Base-by-base conservation (phyloP, 1,284 basidiomycete species). In the Leccinum griseonigrum region DNA sequence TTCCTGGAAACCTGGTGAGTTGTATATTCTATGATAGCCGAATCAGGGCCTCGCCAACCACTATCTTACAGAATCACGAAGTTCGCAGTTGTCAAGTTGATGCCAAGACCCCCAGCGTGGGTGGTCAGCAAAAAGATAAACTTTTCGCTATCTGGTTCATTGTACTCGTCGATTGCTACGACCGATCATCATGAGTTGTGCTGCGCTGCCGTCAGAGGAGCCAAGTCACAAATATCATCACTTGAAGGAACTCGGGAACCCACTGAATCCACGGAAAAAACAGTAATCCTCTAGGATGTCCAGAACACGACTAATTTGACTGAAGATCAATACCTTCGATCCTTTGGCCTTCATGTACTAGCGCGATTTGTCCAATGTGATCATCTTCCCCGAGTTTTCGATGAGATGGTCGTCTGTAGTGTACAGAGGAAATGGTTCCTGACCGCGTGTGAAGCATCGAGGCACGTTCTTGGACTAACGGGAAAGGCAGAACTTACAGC, bases 271-370 rank as follows among this genome's bases (percentile, higher is more conserved):
- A 55, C 97, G 83, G 83, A 98, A 99, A 63, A 97, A 80, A 75
- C 95, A 98, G 77, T 97, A 99, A 74, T 99, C 97, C 74, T 99
- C 97, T 48, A 99, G 78, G 64, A 99, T 99, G 76, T 99, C 97
- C 31, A 86, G 74, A 29, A 95, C 89, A 51, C 97, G 91, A 77
- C 93, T 96, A 97, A 99, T 99, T 77, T 98, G 97, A 68, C 93
- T 96, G 81, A 99, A 99, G 67, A 99, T 98, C 66, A 98, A 86
- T 2, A 97, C 94, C 11, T 97, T 87, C 2, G 94, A 97, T 11
- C 96, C 97, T 76, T 97, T 96, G 48, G 81, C 88, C 75, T 94
- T 95, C 92, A 98, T 92, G 53, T 83, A 86, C 67, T 85, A 82
- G 52, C 98, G 85, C 0, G 99, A 82, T 75, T 96, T 98, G 81